These are phyloP conservation scores for Leishmania major DNA, from an alignment of 208 protist genomes.

Conservation along the genomic window DNA sequence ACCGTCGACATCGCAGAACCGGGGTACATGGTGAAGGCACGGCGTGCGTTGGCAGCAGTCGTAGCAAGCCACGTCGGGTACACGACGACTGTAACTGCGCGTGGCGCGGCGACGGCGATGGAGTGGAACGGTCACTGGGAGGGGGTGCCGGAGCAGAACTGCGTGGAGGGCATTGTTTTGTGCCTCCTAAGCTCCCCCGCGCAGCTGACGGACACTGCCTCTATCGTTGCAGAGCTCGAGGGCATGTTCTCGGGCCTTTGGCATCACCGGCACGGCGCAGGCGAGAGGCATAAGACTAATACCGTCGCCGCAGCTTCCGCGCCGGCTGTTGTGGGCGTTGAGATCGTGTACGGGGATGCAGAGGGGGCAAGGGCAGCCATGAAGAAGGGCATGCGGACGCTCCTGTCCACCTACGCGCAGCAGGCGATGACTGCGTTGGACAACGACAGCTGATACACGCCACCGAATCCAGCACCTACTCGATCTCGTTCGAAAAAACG, in stretches of 20 bases:
- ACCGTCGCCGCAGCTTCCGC: background rate
- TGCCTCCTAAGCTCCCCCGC: slow-evolving; percentile 9
- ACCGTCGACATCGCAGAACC: slow-evolving; percentile 8
- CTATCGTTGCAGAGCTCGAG: slow-evolving; percentile 7
- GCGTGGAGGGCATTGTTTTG: slow-evolving; percentile 20
- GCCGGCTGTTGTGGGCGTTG: slow-evolving; percentile 10
- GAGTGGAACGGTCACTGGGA: background rate
- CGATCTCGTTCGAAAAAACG: background rate
- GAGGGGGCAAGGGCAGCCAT: slow-evolving; percentile 8
- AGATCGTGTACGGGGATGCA: slow-evolving; percentile 17
- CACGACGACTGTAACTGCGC: background rate
- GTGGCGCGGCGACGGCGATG: background rate
- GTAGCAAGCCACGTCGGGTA: slow-evolving; percentile 20
- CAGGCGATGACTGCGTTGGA: slow-evolving; percentile 12
- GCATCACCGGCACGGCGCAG: slow-evolving; percentile 7
- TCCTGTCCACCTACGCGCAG: slow-evolving; percentile 25
- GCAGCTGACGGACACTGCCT: background rate
- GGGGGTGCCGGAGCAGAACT: slow-evolving; percentile 2
- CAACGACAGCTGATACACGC: background rate
- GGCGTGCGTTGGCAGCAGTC: slow-evolving; percentile 7
- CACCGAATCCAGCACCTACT: background rate
- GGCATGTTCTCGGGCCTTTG: slow-evolving; percentile 15
- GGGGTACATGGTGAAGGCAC: background rate
- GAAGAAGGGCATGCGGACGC: slow-evolving; percentile 14
- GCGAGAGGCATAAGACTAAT: background rate